These are phyloP conservation scores for Hymenoscyphus salicellus DNA, from an alignment of 2,329 filamentous ascomycete species.

Conservation along the genomic window DNA sequence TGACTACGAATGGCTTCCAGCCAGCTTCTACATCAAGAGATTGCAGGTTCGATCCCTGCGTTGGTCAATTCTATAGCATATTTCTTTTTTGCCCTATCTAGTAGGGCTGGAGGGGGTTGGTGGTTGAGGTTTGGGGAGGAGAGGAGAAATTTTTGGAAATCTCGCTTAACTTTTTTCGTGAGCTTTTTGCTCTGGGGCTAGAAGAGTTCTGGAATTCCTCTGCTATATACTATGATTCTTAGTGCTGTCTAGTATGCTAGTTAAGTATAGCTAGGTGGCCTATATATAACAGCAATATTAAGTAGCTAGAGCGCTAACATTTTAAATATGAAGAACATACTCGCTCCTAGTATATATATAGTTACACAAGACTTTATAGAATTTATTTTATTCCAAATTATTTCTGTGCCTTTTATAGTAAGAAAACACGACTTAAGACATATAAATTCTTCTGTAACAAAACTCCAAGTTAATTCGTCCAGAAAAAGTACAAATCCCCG, in stretches of 20 bases:
- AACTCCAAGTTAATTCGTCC: conserved; percentile 41
- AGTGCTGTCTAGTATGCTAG: conserved; percentile 39
- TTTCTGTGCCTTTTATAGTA: conserved; percentile 31
- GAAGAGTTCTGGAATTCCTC: no score
- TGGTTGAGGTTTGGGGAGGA: no score
- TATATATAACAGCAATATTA: conserved; percentile 44
- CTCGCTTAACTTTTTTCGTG: no score
- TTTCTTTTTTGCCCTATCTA: no score
- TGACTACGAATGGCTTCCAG: no score
- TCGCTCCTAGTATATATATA: conserved; percentile 36
- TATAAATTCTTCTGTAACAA: neutral
- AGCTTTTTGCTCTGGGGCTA: no score
- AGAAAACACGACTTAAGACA: neutral
- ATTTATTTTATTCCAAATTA: conserved; percentile 39
- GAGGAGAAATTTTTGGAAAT: no score
- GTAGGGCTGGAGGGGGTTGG: no score
- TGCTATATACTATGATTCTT: no score
- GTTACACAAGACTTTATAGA: conserved; percentile 39
- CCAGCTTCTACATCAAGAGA: conserved; percentile 44
- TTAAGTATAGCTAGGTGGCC: conserved; percentile 21
- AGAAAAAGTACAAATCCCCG: conserved; percentile 39
- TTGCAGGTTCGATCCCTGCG: conserved; percentile 38
- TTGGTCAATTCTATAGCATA: conserved; percentile 11
- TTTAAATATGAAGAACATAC: conserved; percentile 37
- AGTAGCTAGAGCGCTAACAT: conserved; percentile 37